Evolutionary conservation across 345 rosid genomes (phyloP), one percentile per base, ranked within the genome.

Genomic region (Angophora floribunda): DNA sequence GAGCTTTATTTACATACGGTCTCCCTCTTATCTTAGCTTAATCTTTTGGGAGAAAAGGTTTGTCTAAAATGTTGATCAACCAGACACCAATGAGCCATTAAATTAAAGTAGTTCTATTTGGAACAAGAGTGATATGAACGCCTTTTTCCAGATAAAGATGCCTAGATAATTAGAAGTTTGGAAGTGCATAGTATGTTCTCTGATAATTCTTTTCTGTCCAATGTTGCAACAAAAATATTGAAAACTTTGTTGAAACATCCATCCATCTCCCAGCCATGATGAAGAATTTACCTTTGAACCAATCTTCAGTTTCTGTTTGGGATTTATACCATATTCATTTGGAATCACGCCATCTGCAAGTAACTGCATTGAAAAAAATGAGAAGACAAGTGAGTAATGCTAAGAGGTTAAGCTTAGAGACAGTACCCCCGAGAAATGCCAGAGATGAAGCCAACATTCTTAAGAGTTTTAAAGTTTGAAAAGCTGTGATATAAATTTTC

Each of bases 311-410:
- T 96, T 98, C 92, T 98, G 99, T 70, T 94, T 93, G 80, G 99
- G 98, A 93, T 98, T 97, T 88, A 98, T 95, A 88, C 99, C 99
- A 89, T 98, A 98, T 93, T 98, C 99, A 86, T 98, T 98, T 75
- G 99, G 99, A 85, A 98, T 97, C 90, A 98, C 99, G 88, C 99
- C 99, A 92, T 98, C 99, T 86, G 99, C 99, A 65, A 98, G 99
- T 86, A 95, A 88, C 99, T 98, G 95, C 92, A 94, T 90, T 22
- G 12, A 45, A 75, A 75, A 85, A 93, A 87, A 85, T 44, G 28
- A 26, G 51, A 86, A 36, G 32, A 32, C 14, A 52, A 65, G 50
- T 85, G 82, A 30, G 85, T 51, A 47, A n/a, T 57, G 78, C 88
- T 78, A 47, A 45, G 19, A 45, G 19, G 32, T 22, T 32, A 86